Base-by-base conservation (phyloP, 2,329 filamentous ascomycete species). In the Colletotrichum camelliae region DNA sequence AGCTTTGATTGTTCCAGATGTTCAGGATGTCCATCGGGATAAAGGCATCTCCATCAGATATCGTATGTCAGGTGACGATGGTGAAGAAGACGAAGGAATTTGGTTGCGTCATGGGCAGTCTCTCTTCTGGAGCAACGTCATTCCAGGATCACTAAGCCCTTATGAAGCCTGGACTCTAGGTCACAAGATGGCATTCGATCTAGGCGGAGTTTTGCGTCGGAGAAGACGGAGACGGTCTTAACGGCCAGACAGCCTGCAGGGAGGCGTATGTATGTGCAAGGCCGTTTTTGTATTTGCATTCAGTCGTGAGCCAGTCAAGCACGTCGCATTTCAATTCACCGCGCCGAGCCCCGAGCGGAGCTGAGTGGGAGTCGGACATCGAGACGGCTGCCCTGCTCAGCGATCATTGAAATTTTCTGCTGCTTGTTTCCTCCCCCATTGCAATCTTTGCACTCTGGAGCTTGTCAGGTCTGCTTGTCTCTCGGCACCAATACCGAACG, bases 281-380 rank as follows among this genome's bases (percentile, higher is more conserved):
- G 58, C 58, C 29, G 58, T 35, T 61, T 39, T 16, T 39, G 60
- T 39, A 12, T 33, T 37, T 13, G 43, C 10, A 15, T n/a, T 5
- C 16, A 13, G n/a, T 24, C 27, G 33, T n/a, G 43, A 39, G 39
- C 57, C 57, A 64, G 71, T 43, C 37, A 70, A 33, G 27, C 10
- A 27, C 18, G 24, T 15, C 27, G 8, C 16, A 57, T 43, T 64
- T 64, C 33, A 13, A 64, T 35, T 57, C 62, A 39, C 43, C 37
- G 37, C 67, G 31, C 58, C 67, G 67, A 74, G 71, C 35, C 52
- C 67, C 67, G 58, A 74, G 71, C 65, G 57, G 71, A 37, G 57
- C 29, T 69, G 43, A n/a, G 43, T 52, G 8, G 9, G 9, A 43
- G 35, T 58, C 33, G 43, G 57, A 24, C 58, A 43, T 48, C 10